Percentiles rank a stretch among this genome's conserved stretches.
Evolutionary conservation across 495 filamentous ascomycete genomes (phyloP).

Genomic region (Lepidopterella palustris): DNA sequence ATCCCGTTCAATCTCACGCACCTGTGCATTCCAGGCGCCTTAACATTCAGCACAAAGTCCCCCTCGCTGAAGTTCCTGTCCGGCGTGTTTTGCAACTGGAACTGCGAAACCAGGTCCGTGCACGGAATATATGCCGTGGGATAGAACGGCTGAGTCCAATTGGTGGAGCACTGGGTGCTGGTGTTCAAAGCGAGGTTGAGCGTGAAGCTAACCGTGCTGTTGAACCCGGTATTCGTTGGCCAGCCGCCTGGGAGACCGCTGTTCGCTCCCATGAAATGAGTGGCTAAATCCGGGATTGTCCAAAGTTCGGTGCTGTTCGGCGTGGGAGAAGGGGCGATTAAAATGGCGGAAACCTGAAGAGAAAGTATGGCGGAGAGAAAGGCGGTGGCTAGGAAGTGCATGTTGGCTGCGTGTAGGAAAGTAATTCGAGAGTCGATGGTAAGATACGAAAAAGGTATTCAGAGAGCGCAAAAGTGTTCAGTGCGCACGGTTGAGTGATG

Average conservation of each 20-base stretch:
- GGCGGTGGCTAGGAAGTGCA: too few relatives aligned
- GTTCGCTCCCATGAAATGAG: constrained; percentile 10
- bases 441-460: too few relatives aligned
- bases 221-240: neutral
- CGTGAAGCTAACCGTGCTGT: constrained; percentile 6
- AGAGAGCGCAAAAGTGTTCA: too few relatives aligned
- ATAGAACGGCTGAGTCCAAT: neutral
- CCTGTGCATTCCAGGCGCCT: too few relatives aligned
- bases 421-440: too few relatives aligned
- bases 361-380: neutral
- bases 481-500: too few relatives aligned
- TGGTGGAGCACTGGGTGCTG: neutral
- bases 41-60: too few relatives aligned
- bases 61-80: too few relatives aligned
- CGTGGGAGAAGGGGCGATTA: neutral
- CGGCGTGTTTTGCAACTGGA: too few relatives aligned
- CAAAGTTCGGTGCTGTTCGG: neutral
- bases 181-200: neutral
- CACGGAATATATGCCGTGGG: neutral
- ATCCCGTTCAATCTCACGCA: too few relatives aligned
- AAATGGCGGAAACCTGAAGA: neutral
- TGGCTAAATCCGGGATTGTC: neutral
- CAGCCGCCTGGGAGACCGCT: constrained; percentile 4
- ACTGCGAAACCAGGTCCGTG: too few relatives aligned
- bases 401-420: too few relatives aligned